A percentile compares a stretch with the other conserved stretches of the same genome.
These are phyloP conservation scores for Yamadazyma nakazawae DNA, from an alignment of 805 yeast genomes.

Conservation along the genomic window DNA sequence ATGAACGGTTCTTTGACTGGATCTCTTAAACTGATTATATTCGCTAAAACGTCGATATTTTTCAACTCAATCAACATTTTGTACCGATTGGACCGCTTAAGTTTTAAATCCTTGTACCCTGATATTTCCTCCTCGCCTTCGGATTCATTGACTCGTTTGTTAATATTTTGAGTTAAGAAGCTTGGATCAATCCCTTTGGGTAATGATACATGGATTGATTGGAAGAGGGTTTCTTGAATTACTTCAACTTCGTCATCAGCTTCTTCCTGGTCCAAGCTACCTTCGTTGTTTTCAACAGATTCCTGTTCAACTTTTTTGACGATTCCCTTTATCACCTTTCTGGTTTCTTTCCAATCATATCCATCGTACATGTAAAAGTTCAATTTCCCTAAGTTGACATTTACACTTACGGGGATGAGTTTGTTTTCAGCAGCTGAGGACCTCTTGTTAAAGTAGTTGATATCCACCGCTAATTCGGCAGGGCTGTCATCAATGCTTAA, in stretches of 20 bases:
- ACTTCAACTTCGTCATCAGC: slow-evolving; percentile 19
- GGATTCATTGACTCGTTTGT: slow-evolving; percentile 35
- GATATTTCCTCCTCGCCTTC: slow-evolving; percentile 11
- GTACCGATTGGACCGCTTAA: slow-evolving; percentile 62
- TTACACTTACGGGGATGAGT: slow-evolving; percentile 17
- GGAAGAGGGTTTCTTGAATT: slow-evolving; percentile 65
- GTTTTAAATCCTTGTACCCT: slow-evolving; percentile 43
- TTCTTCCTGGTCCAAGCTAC: slow-evolving; percentile 9
- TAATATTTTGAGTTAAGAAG: slow-evolving; percentile 50
- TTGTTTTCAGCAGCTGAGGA: slow-evolving; percentile 1
- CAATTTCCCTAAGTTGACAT: slow-evolving; percentile 36
- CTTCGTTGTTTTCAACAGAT: slow-evolving; percentile 7
- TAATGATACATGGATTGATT: slow-evolving; percentile 71
- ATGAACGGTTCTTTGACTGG: slow-evolving; percentile 38
- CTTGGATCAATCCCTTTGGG: slow-evolving; percentile 48
- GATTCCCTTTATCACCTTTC: slow-evolving; percentile 61
- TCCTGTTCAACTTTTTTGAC: slow-evolving; percentile 54
- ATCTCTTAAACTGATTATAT: slow-evolving; percentile 45
- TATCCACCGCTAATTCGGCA: slow-evolving; percentile 2
- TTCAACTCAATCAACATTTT: slow-evolving; percentile 56
- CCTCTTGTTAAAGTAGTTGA: slow-evolving; percentile 8
- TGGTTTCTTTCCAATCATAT: slow-evolving; percentile 83
- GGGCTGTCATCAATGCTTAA: background rate
- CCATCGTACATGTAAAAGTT: slow-evolving; percentile 73
- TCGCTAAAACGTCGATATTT: slow-evolving; percentile 48